Evolutionary conservation across 176 grass and related monocot species (phyloP), one percentile per base, ranked within the genome.

Genomic region (Poa pratensis): DNA sequence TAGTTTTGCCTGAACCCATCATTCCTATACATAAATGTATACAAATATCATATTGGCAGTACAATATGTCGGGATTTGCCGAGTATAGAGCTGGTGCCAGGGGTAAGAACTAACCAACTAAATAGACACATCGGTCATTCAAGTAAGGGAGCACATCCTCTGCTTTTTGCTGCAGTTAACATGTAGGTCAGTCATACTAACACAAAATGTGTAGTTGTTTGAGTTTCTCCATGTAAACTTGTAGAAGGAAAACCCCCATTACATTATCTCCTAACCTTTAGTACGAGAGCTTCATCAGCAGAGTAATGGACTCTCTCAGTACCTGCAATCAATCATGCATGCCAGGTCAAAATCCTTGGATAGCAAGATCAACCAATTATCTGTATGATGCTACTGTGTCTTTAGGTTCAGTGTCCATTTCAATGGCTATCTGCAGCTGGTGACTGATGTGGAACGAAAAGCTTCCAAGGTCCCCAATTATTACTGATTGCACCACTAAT

Each of bases 1-100:
- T 99, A 77, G 88, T 99, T 79, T 99, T 99, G 37, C 96, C 93
- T 28, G 96, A 99, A 73, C 96, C 96, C 96, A 99, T 99, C 96
- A 99, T 99, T 85, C 96, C 96, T 99, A 63, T 26, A 66, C 66
- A 65, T 73, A 40, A 39, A 35, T 45, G 9, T 57, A 79, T 11
- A 45, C 24, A 75, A 19, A 6, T 80, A 73, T 78, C 19, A 90
- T 19, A 62, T 54, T 63, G 19, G 30, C 22, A 70, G 50, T 42
- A n/a, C 17, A 45, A 42, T 46, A 81, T 76, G 60, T 77, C 45
- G 39, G 54, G 18, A 66, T 37, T 53, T 30, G 78, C 11, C 19
- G 13, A 45, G 27, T 51, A 27, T 34, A 37, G 84, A 46, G 66
- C 15, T 71, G 27, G 78, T 65, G 14, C 4, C 18, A 69, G 7